Base-by-base conservation (phyloP, 345 rosid genomes). In the Camelina hispida region DNA sequence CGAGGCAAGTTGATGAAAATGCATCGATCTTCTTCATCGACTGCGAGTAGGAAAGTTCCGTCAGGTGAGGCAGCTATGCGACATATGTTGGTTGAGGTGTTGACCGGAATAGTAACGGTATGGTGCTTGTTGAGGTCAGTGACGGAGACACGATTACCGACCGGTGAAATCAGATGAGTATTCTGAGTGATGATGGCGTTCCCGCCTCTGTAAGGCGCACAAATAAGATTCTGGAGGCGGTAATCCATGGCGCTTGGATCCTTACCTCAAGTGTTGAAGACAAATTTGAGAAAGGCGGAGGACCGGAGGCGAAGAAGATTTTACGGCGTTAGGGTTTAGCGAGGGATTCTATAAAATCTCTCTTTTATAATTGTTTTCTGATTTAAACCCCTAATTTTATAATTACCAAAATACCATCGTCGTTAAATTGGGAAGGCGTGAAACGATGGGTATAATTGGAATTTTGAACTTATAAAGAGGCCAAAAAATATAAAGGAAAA, bases 131-230 rank as follows among this genome's bases (percentile, higher is more conserved):
- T 73, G 53, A 92, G 93, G 89, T 95, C 96, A 22, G 91, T 95
- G 78, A 90, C 83, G 79, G 98, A 85, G 78, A 95, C 84, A 8
- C 99, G 87, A 83, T 95, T 95, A 9, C 97, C 97, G 57, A 95
- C 91, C 1, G 98, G 93, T 44, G 97, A 89, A 46, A 95, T 82
- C 17, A 92, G 83, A 64, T 80, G 93, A 9, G 89, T 85, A 72
- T 87, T 88, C 40, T 86, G 85, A 2, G 85, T 78, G 23, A 95
- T 22, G 16, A 87, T 74, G 57, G 85, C 94, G 68, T 92, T 84
- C 46, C 99, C 98, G 67, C 99, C 98, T 34, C 96, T 78, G 82
- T 90, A 95, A 7, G 99, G 96, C 11, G 97, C 97, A 37, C 96
- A 97, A 0, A 92, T 83, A 68, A 92, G 88, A 66, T 95, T 92